Conservation (phyloP, 1,139 yeast genomes). For the Magnusiomyces paraingens region DNA sequence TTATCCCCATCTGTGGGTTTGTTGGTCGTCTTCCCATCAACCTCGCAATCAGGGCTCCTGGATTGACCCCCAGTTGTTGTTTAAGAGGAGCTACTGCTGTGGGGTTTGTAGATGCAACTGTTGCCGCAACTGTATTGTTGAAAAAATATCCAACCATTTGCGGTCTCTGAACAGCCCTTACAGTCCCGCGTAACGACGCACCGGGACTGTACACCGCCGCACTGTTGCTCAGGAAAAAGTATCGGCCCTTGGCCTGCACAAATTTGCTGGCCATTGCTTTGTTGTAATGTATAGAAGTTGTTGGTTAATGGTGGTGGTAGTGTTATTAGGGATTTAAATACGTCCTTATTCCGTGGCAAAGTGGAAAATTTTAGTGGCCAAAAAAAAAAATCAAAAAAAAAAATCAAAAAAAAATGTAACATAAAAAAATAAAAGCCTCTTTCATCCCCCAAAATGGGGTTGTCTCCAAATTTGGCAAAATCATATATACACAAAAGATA, state of each 20-base stretch:
- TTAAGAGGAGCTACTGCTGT: neutral
- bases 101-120: neutral
- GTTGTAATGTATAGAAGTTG: neutral
- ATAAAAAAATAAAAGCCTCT: no score
- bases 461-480: no score
- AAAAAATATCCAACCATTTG: conserved; percentile 6
- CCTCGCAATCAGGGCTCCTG: neutral
- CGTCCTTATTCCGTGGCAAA: no score
- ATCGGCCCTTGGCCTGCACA: conserved; percentile 12
- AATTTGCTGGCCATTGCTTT: conserved; percentile 5
- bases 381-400: no score
- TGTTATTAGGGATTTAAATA: no score
- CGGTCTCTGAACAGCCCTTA: neutral
- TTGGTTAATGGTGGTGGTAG: no score
- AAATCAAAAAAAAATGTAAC: no score
- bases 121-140: conserved; percentile 1
- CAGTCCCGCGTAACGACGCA: no score
- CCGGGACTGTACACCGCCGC: conserved; percentile 2
- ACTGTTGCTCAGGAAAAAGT: conserved; percentile 13
- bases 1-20: neutral
- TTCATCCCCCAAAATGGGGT: no score
- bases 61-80: neutral
- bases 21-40: neutral
- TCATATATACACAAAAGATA: no score
- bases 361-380: no score